phyloP scores from a whole-genome alignment of 345 rosid species.

The Aquilaria malaccensis region DNA sequence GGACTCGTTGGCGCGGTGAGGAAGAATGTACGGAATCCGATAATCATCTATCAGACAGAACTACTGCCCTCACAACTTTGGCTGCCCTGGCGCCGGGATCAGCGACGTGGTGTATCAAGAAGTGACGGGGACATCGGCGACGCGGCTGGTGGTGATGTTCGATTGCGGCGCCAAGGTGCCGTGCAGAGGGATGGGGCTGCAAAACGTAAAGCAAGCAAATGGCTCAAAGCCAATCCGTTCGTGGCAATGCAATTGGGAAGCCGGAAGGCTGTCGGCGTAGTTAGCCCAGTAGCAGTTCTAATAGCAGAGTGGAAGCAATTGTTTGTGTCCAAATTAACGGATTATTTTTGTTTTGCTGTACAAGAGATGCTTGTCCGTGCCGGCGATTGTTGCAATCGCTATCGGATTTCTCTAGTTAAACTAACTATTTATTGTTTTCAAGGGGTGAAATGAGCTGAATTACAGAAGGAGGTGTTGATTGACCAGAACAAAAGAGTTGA shows the following conservation, averaged over 20 bases:
- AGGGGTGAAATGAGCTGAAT: too few relatives aligned
- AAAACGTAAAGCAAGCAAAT: slow-evolving; percentile 12
- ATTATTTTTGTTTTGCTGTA: too few relatives aligned
- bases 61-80: slow-evolving; percentile 44
- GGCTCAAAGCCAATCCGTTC: slow-evolving; percentile 19
- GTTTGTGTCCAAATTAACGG: too few relatives aligned
- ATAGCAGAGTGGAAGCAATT: background rate
- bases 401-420: too few relatives aligned
- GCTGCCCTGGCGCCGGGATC: slow-evolving; percentile 35
- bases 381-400: too few relatives aligned
- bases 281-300: slow-evolving; percentile 21
- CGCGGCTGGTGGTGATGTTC: slow-evolving; percentile 19
- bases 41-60: slow-evolving; percentile 44
- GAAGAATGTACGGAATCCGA: slow-evolving; percentile 41
- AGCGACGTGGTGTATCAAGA: slow-evolving; percentile 21
- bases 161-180: slow-evolving; percentile 27
- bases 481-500: too few relatives aligned
- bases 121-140: slow-evolving; percentile 31
- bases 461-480: too few relatives aligned
- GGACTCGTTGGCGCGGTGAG: slow-evolving; percentile 28
- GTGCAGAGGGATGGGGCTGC: slow-evolving; percentile 23
- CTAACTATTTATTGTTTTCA: too few relatives aligned
- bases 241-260: slow-evolving; percentile 21
- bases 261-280: slow-evolving; percentile 14
- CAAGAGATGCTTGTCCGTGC: too few relatives aligned